Evolutionary conservation across 208 protist species (phyloP), one percentile per base, ranked within the genome.

Genomic region (Trypanosoma mega): DNA sequence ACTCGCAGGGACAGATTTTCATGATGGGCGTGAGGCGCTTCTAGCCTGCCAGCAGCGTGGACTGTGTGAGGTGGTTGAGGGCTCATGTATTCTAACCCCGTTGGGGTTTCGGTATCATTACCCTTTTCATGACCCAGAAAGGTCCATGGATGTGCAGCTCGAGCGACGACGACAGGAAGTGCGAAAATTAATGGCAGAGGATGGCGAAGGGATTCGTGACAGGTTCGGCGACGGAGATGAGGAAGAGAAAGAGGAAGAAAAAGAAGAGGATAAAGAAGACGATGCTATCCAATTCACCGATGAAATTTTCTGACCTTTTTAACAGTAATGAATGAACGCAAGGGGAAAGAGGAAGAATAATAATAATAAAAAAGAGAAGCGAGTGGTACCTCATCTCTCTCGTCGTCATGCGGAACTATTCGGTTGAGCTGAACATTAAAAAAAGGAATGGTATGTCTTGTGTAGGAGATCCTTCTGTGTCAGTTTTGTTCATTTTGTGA

Each of bases 81-180:
- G 70, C 41, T 49, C 69, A 0, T 83, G 71, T 34, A 73, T 69
- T 39, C 80, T 94, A 7, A 91, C 84, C 3, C 39, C 79, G 8
- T 65, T 94, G 0, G 84, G 87, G 7, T 94, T 86, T 39, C 79
- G 76, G 9, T 94, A 94, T 58, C 87, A 94, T 63, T 87, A 74
- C 36, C 84, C 84, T 0, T 94, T 83, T 44, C 82, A 90, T 54
- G 60, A 90, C 59, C 72, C 75, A 12, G 76, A 89, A 9, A 59
- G 67, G 8, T 80, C 71, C 68, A 51, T 93, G n/a, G 78, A 83
- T 39, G 60, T 87, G 16, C 62, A 69, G 55, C 20, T 68, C 24
- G 61, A 55, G 20, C 55, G 27, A 24, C 30, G 69, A 2, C 51
- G 69, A 29, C 1, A 14, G 0, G 46, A 54, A 46, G 37, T 43